Conservation (phyloP, 257 asterid species). For the Ajuga chamaepitys region DNA sequence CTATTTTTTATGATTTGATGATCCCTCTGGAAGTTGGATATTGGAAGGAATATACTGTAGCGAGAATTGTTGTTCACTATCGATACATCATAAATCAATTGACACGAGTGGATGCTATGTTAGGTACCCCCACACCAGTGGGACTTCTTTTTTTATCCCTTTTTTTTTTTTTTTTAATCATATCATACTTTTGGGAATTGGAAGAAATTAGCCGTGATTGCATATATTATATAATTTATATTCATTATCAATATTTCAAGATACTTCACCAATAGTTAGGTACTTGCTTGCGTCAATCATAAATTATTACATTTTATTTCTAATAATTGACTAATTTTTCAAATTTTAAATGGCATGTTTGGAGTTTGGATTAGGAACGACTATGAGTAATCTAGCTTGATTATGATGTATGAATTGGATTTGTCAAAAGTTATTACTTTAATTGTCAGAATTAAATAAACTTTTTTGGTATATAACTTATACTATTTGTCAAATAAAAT, state of each 20-base stretch:
- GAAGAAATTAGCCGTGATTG: constrained; percentile 10
- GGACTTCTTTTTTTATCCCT: too few relatives aligned
- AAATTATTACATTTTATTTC: neutral
- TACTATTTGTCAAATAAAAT: too few relatives aligned
- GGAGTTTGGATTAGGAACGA: neutral
- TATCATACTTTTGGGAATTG: too few relatives aligned
- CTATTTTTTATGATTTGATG: neutral
- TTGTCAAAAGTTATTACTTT: neutral
- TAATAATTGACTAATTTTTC: neutral
- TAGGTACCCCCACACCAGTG: constrained; percentile 17
- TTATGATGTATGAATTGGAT: neutral
- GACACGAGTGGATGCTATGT: constrained; percentile 17
- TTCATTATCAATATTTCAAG: neutral
- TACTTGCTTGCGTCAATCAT: neutral
- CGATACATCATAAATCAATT: neutral
- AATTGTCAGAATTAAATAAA: too few relatives aligned
- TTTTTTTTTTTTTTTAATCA: too few relatives aligned
- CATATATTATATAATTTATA: neutral
- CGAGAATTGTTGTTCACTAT: neutral
- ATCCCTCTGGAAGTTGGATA: neutral
- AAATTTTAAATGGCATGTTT: neutral
- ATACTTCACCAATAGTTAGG: neutral
- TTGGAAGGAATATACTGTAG: neutral
- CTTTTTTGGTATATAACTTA: too few relatives aligned
- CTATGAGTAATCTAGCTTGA: neutral